Conservation (phyloP, 352 stramenopile species). For the Phytophthora sp. region DNA sequence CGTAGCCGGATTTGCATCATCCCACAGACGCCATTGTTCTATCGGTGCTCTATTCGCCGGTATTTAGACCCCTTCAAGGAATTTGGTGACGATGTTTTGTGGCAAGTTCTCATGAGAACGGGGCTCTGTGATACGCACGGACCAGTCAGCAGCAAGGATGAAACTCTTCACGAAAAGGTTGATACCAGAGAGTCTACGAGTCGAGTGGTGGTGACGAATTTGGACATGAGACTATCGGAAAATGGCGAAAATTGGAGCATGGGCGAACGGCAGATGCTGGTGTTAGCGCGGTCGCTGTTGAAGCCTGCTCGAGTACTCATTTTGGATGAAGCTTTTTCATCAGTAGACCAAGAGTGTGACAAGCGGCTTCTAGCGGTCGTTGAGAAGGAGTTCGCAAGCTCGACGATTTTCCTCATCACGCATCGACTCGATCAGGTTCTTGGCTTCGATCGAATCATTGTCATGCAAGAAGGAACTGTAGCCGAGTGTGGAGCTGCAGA, state of each 20-base stretch:
- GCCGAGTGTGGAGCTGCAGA: constrained; percentile 85
- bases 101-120: constrained; percentile 50
- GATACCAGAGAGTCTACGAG: constrained; percentile 36
- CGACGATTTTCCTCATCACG: constrained; percentile 95
- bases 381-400: constrained; percentile 85
- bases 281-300: constrained; percentile 90
- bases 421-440: constrained; percentile 95
- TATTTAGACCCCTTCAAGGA: constrained; percentile 94
- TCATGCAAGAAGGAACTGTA: constrained; percentile 65
- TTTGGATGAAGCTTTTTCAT: constrained; percentile 76
- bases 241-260: constrained; percentile 96
- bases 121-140: constrained; percentile 64
- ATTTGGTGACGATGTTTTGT: constrained; percentile 68
- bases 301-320: constrained; percentile 92
- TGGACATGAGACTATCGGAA: constrained; percentile 57
- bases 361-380: constrained; percentile 50
- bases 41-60: constrained; percentile 86
- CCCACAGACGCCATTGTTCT: constrained; percentile 92
- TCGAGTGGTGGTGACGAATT: constrained; percentile 32
- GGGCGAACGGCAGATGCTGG: constrained; percentile 96
- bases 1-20: constrained; percentile 69
- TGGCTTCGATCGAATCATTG: constrained; percentile 88
- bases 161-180: constrained; percentile 44
- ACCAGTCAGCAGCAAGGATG: constrained; percentile 55
- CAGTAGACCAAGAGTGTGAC: constrained; percentile 66